phyloP scores from a whole-genome alignment of 768 basidiomycete species.

The Postia placenta region DNA sequence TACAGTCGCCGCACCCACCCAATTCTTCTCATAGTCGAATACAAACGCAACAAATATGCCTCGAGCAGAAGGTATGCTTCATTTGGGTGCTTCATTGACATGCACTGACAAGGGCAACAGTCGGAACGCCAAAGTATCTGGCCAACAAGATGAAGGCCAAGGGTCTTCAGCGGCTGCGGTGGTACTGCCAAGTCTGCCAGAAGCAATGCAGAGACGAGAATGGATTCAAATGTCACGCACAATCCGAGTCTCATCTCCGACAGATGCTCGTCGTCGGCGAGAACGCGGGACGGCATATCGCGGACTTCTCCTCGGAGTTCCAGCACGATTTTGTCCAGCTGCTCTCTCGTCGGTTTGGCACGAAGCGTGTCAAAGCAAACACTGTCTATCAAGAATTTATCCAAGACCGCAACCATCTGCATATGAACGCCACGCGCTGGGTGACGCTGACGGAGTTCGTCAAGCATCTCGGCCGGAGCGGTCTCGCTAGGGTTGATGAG shows the following conservation, averaged over 20 bases:
- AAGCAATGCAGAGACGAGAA: slow-evolving; percentile 99
- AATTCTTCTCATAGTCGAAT: background rate
- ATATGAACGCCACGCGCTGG: slow-evolving; percentile 99
- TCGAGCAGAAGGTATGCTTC: slow-evolving; percentile 66
- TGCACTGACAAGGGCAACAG: slow-evolving; percentile 29
- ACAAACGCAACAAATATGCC: slow-evolving; percentile 47
- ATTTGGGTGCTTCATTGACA: too few species aligned
- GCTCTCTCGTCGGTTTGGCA: slow-evolving; percentile 87
- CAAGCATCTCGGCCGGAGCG: slow-evolving; percentile 81
- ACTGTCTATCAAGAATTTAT: slow-evolving; percentile 98
- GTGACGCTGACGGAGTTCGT: slow-evolving; percentile 95
- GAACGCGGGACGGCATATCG: slow-evolving; percentile 86
- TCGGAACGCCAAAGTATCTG: slow-evolving; percentile 83
- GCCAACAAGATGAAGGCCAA: slow-evolving; percentile 98
- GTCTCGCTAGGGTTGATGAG: slow-evolving; percentile 91
- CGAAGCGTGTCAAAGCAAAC: slow-evolving; percentile 92
- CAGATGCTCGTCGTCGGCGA: slow-evolving; percentile 98
- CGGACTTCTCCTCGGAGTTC: slow-evolving; percentile 83
- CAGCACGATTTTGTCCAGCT: slow-evolving; percentile 90
- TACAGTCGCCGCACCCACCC: background rate
- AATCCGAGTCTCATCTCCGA: slow-evolving; percentile 84
- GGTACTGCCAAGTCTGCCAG: slow-evolving; percentile 99
- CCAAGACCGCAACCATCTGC: slow-evolving; percentile 85
- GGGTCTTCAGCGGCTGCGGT: slow-evolving; percentile 89
- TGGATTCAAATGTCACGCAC: slow-evolving; percentile 94